Evolutionary conservation across 2,329 filamentous ascomycete species (phyloP).

Genomic region (Blastomyces parvus): DNA sequence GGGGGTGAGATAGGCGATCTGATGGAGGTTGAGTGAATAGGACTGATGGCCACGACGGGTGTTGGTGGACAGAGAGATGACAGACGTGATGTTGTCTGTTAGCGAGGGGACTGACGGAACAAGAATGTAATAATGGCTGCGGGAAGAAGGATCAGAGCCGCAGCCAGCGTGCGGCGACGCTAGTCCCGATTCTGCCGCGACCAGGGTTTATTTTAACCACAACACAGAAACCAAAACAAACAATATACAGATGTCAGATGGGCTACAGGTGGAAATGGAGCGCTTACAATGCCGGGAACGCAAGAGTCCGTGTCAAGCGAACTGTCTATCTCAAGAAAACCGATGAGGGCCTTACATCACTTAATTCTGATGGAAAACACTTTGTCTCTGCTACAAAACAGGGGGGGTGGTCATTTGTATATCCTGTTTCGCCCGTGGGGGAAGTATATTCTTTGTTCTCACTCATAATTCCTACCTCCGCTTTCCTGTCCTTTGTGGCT

Average conservation of each 20-base stretch:
- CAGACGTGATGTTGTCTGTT: neutral
- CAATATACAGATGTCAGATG: neutral
- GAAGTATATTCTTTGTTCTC: neutral
- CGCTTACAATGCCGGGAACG: neutral
- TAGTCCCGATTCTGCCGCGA: conserved; percentile 4
- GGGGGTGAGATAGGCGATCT: neutral
- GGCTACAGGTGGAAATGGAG: neutral
- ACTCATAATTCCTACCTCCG: neutral
- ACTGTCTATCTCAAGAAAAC: neutral
- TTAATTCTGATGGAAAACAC: neutral
- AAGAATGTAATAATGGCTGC: neutral
- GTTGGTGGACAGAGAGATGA: neutral
- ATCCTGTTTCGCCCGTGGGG: neutral
- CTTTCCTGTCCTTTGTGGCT: neutral
- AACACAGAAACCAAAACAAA: conserved; percentile 5
- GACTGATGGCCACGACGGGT: neutral
- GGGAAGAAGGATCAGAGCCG: conserved; percentile 5
- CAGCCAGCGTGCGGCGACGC: neutral
- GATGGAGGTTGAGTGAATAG: neutral
- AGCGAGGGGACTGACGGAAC: neutral
- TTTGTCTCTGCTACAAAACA: neutral
- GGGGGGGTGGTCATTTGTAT: no score
- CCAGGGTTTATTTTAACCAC: conserved; percentile 11
- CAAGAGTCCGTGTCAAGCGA: neutral
- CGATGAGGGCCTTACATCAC: neutral